These are phyloP conservation scores for Vigna trinervia DNA, from an alignment of 306 rosid species.

Conservation along the genomic window DNA sequence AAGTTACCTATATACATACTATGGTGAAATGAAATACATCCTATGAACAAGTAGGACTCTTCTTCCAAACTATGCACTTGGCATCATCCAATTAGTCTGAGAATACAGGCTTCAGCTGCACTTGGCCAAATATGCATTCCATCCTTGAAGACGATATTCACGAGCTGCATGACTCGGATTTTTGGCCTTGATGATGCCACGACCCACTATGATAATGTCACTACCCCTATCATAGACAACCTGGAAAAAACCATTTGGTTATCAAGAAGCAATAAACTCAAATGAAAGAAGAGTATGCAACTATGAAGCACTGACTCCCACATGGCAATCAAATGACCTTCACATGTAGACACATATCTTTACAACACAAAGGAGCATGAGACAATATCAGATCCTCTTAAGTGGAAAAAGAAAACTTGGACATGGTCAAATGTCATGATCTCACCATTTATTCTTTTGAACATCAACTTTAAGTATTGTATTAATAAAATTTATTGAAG, in stretches of 20 bases:
- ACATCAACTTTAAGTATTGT: not conserved
- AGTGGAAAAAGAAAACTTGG: not conserved
- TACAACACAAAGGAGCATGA: constrained; percentile 16
- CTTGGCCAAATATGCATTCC: constrained; percentile 82
- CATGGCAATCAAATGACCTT: too few relatives aligned
- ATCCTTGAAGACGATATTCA: constrained; percentile 80
- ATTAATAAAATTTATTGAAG: not conserved
- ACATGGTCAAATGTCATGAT: constrained; percentile 1
- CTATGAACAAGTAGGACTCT: not conserved
- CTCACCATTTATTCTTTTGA: not conserved
- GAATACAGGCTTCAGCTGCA: constrained; percentile 45
- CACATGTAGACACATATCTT: too few relatives aligned
- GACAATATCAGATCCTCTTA: not conserved
- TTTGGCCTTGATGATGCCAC: constrained; percentile 80
- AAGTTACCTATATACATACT: not conserved
- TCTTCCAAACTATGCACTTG: constrained; percentile 17
- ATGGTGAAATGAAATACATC: not conserved
- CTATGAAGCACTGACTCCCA: too few relatives aligned
- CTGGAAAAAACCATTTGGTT: constrained; percentile 54
- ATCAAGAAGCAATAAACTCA: not conserved
- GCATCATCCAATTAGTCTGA: not conserved
- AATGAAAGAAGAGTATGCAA: not conserved
- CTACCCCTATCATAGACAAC: constrained; percentile 79
- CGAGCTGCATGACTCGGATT: constrained; percentile 72
- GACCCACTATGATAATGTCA: constrained; percentile 88